Base-by-base conservation (phyloP, 192 early-diverging fungal genomes). In the Podila clonocystis region DNA sequence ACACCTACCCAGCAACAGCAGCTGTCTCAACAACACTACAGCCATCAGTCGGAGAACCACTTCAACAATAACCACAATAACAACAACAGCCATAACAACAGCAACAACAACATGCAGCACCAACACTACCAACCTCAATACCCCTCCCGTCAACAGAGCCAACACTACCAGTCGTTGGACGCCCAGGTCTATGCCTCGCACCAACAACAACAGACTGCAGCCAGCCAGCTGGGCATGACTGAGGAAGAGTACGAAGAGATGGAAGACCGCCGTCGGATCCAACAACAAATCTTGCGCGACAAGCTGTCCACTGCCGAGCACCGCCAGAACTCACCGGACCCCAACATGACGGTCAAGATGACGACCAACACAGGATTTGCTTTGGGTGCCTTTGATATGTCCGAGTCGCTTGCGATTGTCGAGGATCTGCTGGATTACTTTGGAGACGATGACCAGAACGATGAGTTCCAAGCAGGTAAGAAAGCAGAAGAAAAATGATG, bases 401-500 rank as follows among this genome's bases (percentile, higher is more conserved):
- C 77, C n/a, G 77, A 80, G 28, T 80, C 77, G 0, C 61, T 80
- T 13, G 77, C 77, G 26, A 80, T 80, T 45, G 71, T 80, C 22
- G 77, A 80, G n/a, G 77, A 80, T 50, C 19, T 80, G 17, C 62
- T 80, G 17, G 77, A 80, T 33, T 80, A 80, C 57, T 80, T 80
- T 69, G 77, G 77, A 9, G 77, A 73, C 19, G 77, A 80, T n/a
- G 71, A 80, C 45, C 57, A 72, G 19, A 29, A 33, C 15, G 29
- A 60, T 34, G 34, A 66, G 12, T 69, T 72, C 20, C 50, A 62
- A 50, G 70, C 68, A 13, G 66, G 62, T 41, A 70, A 50, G 61
- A 65, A 70, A 68, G 41, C 63, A 59, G 36, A 15, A 28, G 2
- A 15, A 1, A 45, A 17, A 45, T 17, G 15, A 45, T 45, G 12